These are phyloP conservation scores for Curvularia sp. DNA, from an alignment of 2,329 filamentous ascomycete species.

Conservation along the genomic window DNA sequence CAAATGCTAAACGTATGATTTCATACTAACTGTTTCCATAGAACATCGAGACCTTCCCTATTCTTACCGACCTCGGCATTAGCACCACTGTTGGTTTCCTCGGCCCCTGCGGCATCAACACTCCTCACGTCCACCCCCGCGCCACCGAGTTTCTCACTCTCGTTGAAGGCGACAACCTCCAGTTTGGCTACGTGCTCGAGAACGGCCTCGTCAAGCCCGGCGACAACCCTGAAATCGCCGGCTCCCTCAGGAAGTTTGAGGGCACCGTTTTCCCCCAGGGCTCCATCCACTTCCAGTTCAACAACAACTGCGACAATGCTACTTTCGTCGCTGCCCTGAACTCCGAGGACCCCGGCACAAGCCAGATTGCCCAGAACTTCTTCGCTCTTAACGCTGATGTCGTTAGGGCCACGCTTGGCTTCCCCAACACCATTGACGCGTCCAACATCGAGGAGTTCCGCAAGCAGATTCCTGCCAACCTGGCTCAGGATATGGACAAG, in stretches of 20 bases:
- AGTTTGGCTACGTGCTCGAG: slow-evolving; percentile 57
- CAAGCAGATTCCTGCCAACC: slow-evolving; percentile 53
- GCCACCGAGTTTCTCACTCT: slow-evolving; percentile 58
- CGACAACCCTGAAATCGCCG: slow-evolving; percentile 50
- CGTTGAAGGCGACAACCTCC: slow-evolving; percentile 50
- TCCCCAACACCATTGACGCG: slow-evolving; percentile 44
- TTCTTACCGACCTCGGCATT: slow-evolving; percentile 50
- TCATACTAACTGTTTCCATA: slow-evolving; percentile 17
- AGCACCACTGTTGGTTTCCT: slow-evolving; percentile 51
- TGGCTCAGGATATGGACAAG: slow-evolving; percentile 61
- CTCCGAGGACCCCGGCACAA: slow-evolving; percentile 54
- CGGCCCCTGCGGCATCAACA: slow-evolving; percentile 57
- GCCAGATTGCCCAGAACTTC: slow-evolving; percentile 54
- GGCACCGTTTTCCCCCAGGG: slow-evolving; percentile 58
- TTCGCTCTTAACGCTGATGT: slow-evolving; percentile 50
- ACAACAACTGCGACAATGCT: slow-evolving; percentile 54
- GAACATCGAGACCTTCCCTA: slow-evolving; percentile 51
- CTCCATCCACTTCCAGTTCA: slow-evolving; percentile 59
- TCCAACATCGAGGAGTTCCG: slow-evolving; percentile 49
- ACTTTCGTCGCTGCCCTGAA: slow-evolving; percentile 55
- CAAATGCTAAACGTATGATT: not conserved
- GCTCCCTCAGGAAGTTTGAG: slow-evolving; percentile 51
- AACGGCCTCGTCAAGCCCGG: slow-evolving; percentile 50
- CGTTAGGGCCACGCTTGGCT: slow-evolving; percentile 49
- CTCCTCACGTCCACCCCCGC: slow-evolving; percentile 57